Evolutionary conservation across 768 basidiomycete genomes (phyloP).

Genomic region (Grammothele lineata): DNA sequence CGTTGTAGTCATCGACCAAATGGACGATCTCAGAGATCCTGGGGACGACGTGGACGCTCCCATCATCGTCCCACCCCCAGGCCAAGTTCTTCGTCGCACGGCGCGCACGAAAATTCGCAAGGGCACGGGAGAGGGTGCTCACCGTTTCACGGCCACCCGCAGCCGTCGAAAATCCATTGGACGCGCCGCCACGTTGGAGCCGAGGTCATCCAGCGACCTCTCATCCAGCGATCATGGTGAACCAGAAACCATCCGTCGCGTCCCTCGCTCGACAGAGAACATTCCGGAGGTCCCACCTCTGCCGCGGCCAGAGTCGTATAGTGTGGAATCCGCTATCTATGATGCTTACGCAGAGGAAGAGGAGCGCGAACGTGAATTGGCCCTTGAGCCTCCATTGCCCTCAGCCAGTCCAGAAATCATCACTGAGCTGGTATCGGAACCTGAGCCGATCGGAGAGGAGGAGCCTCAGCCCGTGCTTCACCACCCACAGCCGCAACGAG

Average conservation of each 20-base stretch:
- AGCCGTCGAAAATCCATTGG: constrained; percentile 33
- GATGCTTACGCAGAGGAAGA: constrained; percentile 70
- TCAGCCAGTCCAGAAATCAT: constrained; percentile 18
- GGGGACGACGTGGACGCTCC: constrained; percentile 86
- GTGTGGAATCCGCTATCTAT: constrained; percentile 78
- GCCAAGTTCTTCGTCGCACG: constrained; percentile 84
- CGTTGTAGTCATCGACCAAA: constrained; percentile 53
- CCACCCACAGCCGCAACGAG: constrained; percentile 64
- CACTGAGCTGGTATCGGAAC: neutral
- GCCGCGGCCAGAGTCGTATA: constrained; percentile 66
- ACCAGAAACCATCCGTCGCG: constrained; percentile 28
- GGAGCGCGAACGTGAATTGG: constrained; percentile 12
- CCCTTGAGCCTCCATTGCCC: constrained; percentile 12
- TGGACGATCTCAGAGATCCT: constrained; percentile 64
- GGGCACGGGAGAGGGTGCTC: constrained; percentile 75
- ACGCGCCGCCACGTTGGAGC: constrained; percentile 33
- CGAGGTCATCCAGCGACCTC: constrained; percentile 64
- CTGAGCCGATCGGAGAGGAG: constrained; percentile 1
- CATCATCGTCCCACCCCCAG: constrained; percentile 84
- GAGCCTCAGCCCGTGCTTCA: constrained; percentile 35
- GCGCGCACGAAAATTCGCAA: constrained; percentile 97
- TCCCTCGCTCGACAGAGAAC: constrained; percentile 27
- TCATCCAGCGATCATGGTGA: constrained; percentile 66
- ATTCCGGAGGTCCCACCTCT: constrained; percentile 43
- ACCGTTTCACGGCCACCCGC: constrained; percentile 62